Conservation (phyloP, 2,329 filamentous ascomycete species). For the Septoria petroselini region DNA sequence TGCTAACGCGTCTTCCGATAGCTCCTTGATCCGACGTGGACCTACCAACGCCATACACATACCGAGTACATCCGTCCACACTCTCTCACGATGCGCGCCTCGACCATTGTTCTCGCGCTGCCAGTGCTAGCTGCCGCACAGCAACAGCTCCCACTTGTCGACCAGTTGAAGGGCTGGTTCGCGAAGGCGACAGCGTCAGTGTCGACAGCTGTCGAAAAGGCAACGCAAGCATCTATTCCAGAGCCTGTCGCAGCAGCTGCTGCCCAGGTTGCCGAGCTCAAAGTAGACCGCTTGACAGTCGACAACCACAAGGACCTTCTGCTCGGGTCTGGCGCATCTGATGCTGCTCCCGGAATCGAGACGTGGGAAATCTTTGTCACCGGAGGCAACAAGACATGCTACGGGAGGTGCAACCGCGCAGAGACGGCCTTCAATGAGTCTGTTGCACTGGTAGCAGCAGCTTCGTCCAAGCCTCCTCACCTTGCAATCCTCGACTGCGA, state of each 20-base stretch:
- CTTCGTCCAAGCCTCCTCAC: conserved; percentile 60
- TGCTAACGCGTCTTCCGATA: too few relatives aligned
- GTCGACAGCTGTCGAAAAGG: conserved; percentile 53
- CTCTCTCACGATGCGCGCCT: conserved; percentile 49
- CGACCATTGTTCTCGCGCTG: conserved; percentile 51
- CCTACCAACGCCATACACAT: too few relatives aligned
- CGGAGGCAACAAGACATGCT: conserved; percentile 76
- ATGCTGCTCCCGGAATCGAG: conserved; percentile 58
- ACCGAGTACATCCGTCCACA: not conserved
- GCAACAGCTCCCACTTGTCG: conserved; percentile 60
- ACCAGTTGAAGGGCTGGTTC: conserved; percentile 56
- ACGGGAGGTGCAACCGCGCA: conserved; percentile 62
- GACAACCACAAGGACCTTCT: conserved; percentile 66
- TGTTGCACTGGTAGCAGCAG: conserved; percentile 55
- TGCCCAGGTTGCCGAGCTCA: conserved; percentile 51
- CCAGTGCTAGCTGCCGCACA: conserved; percentile 53
- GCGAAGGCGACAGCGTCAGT: conserved; percentile 55
- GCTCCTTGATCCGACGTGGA: too few relatives aligned
- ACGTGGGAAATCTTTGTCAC: conserved; percentile 75
- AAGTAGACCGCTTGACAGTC: conserved; percentile 60
- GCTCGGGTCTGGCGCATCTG: conserved; percentile 60
- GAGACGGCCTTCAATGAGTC: conserved; percentile 59
- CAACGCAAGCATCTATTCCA: conserved; percentile 49
- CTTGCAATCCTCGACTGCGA: conserved; percentile 73
- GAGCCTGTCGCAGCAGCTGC: conserved; percentile 36